These are phyloP conservation scores for Amphichorda felina DNA, from an alignment of 2,329 filamentous ascomycete genomes.

Conservation along the genomic window DNA sequence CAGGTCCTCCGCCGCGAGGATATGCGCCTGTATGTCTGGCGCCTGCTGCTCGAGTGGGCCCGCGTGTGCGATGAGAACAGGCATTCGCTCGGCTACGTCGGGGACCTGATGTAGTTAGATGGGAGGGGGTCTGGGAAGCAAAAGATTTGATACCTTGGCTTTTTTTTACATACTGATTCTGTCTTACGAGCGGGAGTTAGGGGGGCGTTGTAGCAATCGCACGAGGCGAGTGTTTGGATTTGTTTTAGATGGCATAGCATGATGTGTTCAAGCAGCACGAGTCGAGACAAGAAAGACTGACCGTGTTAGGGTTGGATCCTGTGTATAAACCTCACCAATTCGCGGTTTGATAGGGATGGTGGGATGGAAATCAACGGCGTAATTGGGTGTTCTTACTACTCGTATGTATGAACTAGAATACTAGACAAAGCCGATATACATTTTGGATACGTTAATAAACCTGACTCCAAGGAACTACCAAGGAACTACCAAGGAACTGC, in stretches of 20 bases:
- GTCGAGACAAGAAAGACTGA: too few relatives aligned
- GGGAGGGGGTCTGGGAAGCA: too few relatives aligned
- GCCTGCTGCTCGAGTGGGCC: slow-evolving; percentile 47
- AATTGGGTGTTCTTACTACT: too few relatives aligned
- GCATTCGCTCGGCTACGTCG: slow-evolving; percentile 29
- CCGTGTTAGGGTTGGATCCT: too few relatives aligned
- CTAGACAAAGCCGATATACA: too few relatives aligned
- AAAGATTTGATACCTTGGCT: background rate
- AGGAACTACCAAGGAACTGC: too few relatives aligned
- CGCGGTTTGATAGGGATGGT: too few relatives aligned
- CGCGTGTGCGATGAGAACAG: slow-evolving; percentile 33
- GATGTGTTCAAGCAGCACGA: background rate
- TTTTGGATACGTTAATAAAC: too few relatives aligned
- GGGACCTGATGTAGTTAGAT: slow-evolving; percentile 22
- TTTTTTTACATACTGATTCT: background rate
- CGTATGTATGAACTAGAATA: too few relatives aligned
- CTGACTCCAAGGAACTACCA: too few relatives aligned
- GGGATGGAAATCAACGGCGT: too few relatives aligned
- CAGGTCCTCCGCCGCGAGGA: slow-evolving; percentile 51
- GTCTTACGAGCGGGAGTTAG: background rate
- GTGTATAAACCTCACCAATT: too few relatives aligned
- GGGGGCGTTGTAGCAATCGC: background rate
- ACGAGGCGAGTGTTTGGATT: background rate
- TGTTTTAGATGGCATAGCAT: background rate
- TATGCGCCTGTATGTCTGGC: slow-evolving; percentile 54